Conservation (phyloP, 345 rosid genomes). For the Brassica carinata region DNA sequence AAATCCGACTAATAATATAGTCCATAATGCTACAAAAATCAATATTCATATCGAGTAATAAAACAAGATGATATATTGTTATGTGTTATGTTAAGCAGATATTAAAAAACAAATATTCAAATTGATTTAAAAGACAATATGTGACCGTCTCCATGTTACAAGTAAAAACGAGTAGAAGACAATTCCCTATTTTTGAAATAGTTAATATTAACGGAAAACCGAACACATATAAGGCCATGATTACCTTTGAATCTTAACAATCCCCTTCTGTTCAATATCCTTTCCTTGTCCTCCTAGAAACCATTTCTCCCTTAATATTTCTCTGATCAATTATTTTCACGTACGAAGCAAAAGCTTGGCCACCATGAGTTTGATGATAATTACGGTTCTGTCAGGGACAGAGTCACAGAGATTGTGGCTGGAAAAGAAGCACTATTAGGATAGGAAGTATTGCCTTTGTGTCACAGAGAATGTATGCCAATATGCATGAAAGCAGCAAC, state of each 20-base stretch:
- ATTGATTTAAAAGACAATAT: background rate
- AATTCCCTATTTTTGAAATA: background rate
- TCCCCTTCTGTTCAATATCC: background rate
- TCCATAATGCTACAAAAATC: background rate
- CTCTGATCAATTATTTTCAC: background rate
- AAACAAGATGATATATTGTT: background rate
- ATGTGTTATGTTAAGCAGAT: background rate
- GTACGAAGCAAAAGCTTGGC: conserved; percentile 1
- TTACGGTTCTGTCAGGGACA: conserved; percentile 13
- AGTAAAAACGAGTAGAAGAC: background rate
- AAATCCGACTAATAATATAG: background rate
- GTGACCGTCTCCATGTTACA: background rate
- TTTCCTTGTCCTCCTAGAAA: conserved; percentile 18
- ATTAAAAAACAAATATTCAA: background rate
- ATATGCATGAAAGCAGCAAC: conserved; percentile 21
- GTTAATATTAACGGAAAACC: background rate
- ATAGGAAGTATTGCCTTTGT: conserved; percentile 34
- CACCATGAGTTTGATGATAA: conserved; percentile 30
- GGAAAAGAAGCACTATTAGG: conserved; percentile 43
- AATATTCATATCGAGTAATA: background rate
- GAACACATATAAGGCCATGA: conserved; percentile 18
- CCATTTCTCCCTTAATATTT: background rate
- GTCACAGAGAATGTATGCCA: conserved; percentile 36
- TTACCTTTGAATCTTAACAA: conserved; percentile 28
- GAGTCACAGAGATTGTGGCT: conserved; percentile 8